Evolutionary conservation across 331 rosid species (phyloP).

Genomic region (Malus hybrid): DNA sequence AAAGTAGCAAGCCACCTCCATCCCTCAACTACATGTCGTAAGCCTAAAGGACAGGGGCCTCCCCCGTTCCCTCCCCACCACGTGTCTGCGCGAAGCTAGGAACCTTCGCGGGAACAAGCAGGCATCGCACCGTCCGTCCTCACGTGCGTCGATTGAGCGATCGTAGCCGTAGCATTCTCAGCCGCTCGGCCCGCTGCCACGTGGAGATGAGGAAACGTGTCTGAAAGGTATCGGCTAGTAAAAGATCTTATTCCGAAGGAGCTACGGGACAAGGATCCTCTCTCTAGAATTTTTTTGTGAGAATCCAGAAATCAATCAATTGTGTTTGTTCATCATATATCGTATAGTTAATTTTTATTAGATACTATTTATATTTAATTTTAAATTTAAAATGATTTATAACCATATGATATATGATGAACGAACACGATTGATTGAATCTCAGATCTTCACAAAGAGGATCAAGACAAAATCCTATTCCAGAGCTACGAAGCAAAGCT

Average conservation of each 20-base stretch:
- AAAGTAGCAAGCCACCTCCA: background rate
- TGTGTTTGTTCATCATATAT: too few species aligned
- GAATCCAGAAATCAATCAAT: too few species aligned
- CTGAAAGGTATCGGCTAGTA: background rate
- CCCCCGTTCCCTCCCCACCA: conserved; percentile 10
- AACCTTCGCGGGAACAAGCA: conserved; percentile 17
- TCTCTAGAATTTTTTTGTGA: too few species aligned
- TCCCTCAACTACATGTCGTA: background rate
- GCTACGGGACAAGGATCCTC: too few species aligned
- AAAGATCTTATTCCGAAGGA: conserved; percentile 14
- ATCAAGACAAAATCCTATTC: too few species aligned
- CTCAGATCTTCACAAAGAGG: too few species aligned
- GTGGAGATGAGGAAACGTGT: conserved; percentile 24
- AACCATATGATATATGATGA: too few species aligned
- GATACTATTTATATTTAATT: too few species aligned
- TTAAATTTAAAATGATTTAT: too few species aligned
- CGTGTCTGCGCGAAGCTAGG: conserved; percentile 23
- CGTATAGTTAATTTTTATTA: too few species aligned
- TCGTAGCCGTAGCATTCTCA: conserved; percentile 44
- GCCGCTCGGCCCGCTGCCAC: conserved; percentile 16
- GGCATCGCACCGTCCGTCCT: conserved; percentile 45
- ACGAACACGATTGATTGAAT: too few species aligned
- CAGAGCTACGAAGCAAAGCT: too few species aligned
- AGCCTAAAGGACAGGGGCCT: conserved; percentile 7
- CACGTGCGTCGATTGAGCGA: conserved; percentile 19